Percentiles rank a stretch among this genome's conserved stretches.
Conservation (phyloP, 805 yeast genomes). For the Maudiozyma turicensis region DNA sequence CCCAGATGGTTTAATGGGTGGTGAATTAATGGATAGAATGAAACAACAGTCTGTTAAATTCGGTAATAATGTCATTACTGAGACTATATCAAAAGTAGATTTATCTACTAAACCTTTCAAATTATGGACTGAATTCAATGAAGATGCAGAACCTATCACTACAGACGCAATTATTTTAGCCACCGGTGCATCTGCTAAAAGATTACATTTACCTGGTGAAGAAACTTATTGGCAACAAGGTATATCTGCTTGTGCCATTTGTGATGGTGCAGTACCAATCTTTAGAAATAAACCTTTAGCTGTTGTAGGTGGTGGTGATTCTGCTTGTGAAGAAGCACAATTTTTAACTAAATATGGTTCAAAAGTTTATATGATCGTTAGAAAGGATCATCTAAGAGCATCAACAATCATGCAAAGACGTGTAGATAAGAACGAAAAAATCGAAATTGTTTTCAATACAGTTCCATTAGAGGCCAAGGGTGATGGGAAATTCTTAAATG, state of each 20-base stretch:
- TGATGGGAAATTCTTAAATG: constrained; percentile 71
- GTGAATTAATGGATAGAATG: constrained; percentile 89
- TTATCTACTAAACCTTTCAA: constrained; percentile 84
- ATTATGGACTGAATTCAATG: constrained; percentile 93
- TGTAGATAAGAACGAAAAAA: constrained; percentile 71
- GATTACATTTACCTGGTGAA: constrained; percentile 91
- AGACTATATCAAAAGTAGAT: constrained; percentile 89
- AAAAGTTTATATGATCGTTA: constrained; percentile 84
- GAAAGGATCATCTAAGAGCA: constrained; percentile 92
- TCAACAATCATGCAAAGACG: constrained; percentile 96
- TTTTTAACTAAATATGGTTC: constrained; percentile 97
- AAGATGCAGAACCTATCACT: constrained; percentile 82
- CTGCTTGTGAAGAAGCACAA: constrained; percentile 98
- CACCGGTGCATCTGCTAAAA: constrained; percentile 97
- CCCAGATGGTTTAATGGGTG: constrained; percentile 85
- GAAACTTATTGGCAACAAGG: constrained; percentile 98
- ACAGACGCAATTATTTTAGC: constrained; percentile 90
- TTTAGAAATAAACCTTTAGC: constrained; percentile 97
- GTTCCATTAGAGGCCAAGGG: constrained; percentile 86
- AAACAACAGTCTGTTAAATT: constrained; percentile 76
- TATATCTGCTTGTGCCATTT: constrained; percentile 98
- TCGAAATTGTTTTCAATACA: constrained; percentile 83
- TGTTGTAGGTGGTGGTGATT: constrained; percentile 98
- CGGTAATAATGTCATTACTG: constrained; percentile 92
- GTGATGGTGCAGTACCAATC: constrained; percentile 99